Base-by-base conservation (phyloP, 73 alveolate species). In the Paramecium primaurelia region DNA sequence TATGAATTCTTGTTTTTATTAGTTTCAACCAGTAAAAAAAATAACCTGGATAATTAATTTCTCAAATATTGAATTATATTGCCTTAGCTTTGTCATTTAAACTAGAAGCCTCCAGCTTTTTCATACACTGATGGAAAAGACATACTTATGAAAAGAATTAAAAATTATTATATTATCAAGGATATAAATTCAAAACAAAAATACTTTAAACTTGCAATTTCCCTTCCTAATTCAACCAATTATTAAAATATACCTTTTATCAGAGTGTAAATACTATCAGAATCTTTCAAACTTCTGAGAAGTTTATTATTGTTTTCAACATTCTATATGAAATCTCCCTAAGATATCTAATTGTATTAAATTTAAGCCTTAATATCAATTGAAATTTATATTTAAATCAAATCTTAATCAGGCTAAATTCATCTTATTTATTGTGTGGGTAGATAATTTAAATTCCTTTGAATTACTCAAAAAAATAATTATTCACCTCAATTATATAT, bases 231-330 rank as follows among this genome's bases (percentile, higher is more conserved):
- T 59, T 86, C 40, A 18, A 42, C 42, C 68, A 86, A 59, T 9
- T 86, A 87, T 59, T 25, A 22, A 86, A 58, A 64, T 9, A 16
- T 59, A 49, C 96, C 98, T 80, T 95, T 93, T 34, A 94, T 97
- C 32, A 94, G 37, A n/a, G 86, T 93, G 25, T 86, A 51, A 6
- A 95, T 85, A 64, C 92, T 86, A 88, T 95, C 97, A 58, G 85
- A 94, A 60, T 94, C 75, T 14, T 59, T 45, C 32, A 95, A 68
- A 93, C 88, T 36, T 59, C 86, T 54, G 98, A 59, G 20, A 95
- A 94, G 42, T 68, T 92, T 30, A 95, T 86, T 42, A 95, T 40
- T 11, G 95, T 95, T 28, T 94, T 25, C 93, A 45, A 22, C 86
- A 28, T 26, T 93, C 93, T 22, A 22, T 22, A 22, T 0, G 25